Evolutionary conservation across 2,329 filamentous ascomycete species (phyloP).

Genomic region (Chaetomiaceae sp.): DNA sequence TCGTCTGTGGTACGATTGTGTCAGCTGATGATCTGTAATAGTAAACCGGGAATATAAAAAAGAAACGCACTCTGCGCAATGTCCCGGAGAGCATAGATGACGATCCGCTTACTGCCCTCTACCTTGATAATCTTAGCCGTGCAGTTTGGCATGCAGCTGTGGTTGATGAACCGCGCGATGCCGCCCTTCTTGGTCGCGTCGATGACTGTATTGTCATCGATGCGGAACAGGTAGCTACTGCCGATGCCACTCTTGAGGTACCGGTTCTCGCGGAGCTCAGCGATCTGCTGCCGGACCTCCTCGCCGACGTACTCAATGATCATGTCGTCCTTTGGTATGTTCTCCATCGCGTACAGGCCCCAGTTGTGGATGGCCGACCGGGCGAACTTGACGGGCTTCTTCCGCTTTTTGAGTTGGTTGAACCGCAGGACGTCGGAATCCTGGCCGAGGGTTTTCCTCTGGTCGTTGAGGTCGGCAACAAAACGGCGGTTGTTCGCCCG

Average conservation of each 20-base stretch:
- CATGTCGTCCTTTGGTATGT: conserved; percentile 96
- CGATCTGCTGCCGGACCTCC: conserved; percentile 92
- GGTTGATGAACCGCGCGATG: conserved; percentile 97
- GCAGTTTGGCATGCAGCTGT: conserved; percentile 97
- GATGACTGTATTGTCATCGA: conserved; percentile 95
- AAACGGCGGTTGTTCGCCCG: conserved; percentile 93
- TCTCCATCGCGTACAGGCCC: conserved; percentile 96
- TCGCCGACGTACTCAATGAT: conserved; percentile 99
- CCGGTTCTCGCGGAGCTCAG: conserved; percentile 87
- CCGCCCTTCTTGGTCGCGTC: conserved; percentile 98
- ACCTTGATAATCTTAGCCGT: conserved; percentile 99
- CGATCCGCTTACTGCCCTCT: conserved; percentile 94
- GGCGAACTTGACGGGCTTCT: conserved; percentile 98
- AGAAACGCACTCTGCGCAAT: conserved; percentile 80
- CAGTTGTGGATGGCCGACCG: conserved; percentile 98
- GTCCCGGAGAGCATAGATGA: conserved; percentile 95
- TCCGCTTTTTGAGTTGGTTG: conserved; percentile 98
- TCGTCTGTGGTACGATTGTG: conserved; percentile 61
- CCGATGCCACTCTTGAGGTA: conserved; percentile 97
- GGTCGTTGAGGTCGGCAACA: conserved; percentile 90
- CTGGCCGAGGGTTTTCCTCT: conserved; percentile 77
- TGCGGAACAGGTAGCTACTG: conserved; percentile 95
- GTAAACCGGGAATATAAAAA: neutral
- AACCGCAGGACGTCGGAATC: conserved; percentile 93
- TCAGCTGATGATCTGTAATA: conserved; percentile 15